Conservation (phyloP, 176 grass and related monocot genomes). For the Lolium rigidum region DNA sequence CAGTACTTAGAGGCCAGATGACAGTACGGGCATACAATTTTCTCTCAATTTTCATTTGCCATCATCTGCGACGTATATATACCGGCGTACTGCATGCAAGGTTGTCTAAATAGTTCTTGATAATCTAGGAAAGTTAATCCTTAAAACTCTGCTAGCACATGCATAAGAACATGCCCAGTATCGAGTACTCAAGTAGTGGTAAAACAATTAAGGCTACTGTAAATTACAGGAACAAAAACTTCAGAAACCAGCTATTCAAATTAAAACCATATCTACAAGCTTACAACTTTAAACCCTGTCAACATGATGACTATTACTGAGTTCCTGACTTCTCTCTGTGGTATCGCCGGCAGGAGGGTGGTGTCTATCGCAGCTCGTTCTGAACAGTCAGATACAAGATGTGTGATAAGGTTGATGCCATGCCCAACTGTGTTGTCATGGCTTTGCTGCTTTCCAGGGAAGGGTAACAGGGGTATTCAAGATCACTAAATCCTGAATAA, state of each 20-base stretch:
- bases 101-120: slow-evolving; percentile 11
- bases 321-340: no score
- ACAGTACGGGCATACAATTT: neutral
- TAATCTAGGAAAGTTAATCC: slow-evolving; percentile 20
- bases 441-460: no score
- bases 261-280: neutral
- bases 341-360: no score
- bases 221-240: slow-evolving; percentile 12
- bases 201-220: slow-evolving; percentile 7
- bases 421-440: no score
- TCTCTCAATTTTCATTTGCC: slow-evolving; percentile 8
- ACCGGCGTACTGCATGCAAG: neutral
- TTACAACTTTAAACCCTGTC: slow-evolving; percentile 26
- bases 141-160: neutral
- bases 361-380: no score
- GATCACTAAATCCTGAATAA: no score
- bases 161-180: neutral
- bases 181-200: neutral
- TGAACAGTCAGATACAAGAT: no score
- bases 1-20: no score
- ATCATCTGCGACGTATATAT: neutral
- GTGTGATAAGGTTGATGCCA: no score
- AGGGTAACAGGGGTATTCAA: no score
- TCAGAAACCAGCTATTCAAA: neutral
- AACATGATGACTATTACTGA: slow-evolving; percentile 20